Evolutionary conservation across 139 green algal species (phyloP), one percentile per base, ranked within the genome.

Genomic region (Micractinium sp.): DNA sequence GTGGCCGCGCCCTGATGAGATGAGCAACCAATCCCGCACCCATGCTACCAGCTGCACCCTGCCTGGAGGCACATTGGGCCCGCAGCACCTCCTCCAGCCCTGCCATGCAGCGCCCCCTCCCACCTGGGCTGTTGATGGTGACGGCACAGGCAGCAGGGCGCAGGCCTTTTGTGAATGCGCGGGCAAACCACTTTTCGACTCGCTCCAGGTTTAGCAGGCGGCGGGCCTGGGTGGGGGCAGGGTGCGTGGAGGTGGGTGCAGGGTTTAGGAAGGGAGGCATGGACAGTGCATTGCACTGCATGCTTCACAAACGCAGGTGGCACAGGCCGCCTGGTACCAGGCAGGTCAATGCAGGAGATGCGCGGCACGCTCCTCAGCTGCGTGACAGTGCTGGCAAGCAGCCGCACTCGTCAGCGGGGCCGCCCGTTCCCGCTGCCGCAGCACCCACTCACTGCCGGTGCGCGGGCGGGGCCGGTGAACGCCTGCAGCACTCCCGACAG

Each of bases 81-180:
- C 47, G 47, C 47, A 56, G 7, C 47, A 9, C 47, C 47, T 56
- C 47, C 47, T 5, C 47, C 47, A 56, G 47, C 47, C 47, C 9
- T 9, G 7, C 5, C 9, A 9, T 56, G 47, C 47, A 5, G 47
- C 47, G 7, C 47, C 47, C 47, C 7, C 47, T 0, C 77, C 35
- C 61, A 88, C 90, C 90, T 69, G 92, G 92, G 31, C 87, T 92
- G 81, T 93, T 94, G 89, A 94, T 91, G 63, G 38, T 31, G 19
- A 94, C 81, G 16, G 92, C 91, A 22, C 84, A 81, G 18, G 92
- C 92, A 12, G 81, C 71, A 9, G 89, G 92, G 36, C 82, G 69
- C 20, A 93, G 60, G 4, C 7, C 31, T 38, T 90, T 83, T n/a
- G 38, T 81, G 61, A 94, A 94, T 18, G 92, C 90, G 5, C 69